A percentile compares a stretch with the other conserved stretches of the same genome.
Evolutionary conservation across 371 early-diverging fungal species (phyloP).

Genomic region (Caulochytrium protostelioides): DNA sequence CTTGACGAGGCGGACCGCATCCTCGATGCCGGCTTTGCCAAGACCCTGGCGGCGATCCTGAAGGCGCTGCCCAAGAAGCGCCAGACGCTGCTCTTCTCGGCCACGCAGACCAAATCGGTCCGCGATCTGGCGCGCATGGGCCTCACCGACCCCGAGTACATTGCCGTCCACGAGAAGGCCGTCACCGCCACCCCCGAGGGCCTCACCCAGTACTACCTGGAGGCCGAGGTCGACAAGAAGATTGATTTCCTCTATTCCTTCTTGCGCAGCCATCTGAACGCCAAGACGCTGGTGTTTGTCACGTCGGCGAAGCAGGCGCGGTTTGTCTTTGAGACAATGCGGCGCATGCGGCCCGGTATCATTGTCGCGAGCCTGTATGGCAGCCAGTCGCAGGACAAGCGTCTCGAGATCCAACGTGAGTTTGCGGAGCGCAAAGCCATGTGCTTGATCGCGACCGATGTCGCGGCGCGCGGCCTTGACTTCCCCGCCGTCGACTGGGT

Average conservation of each 20-base stretch:
- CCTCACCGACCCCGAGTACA: slow-evolving; percentile 73
- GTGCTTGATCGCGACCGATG: slow-evolving; percentile 81
- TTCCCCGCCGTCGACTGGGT: slow-evolving; percentile 97
- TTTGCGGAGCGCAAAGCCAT: slow-evolving; percentile 51
- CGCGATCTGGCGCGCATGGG: slow-evolving; percentile 76
- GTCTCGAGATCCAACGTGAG: slow-evolving; percentile 70
- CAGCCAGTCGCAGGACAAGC: slow-evolving; percentile 79
- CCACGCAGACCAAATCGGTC: slow-evolving; percentile 89
- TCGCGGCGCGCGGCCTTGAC: slow-evolving; percentile 94
- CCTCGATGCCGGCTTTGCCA: slow-evolving; percentile 85
- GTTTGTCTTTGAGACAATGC: slow-evolving; percentile 79
- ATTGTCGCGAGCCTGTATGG: slow-evolving; percentile 80
- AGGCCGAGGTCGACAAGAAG: slow-evolving; percentile 56
- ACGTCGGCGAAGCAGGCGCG: slow-evolving; percentile 81
- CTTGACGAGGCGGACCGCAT: slow-evolving; percentile 96
- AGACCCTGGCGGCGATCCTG: slow-evolving; percentile 80
- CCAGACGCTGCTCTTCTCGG: slow-evolving; percentile 86
- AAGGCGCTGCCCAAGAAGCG: slow-evolving; percentile 65
- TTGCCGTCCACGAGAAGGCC: slow-evolving; percentile 73
- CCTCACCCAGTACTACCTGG: slow-evolving; percentile 64
- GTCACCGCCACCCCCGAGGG: slow-evolving; percentile 57
- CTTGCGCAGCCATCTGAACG: slow-evolving; percentile 64
- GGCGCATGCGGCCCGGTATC: slow-evolving; percentile 81
- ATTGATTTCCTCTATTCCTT: slow-evolving; percentile 83
- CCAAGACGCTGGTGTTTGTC: slow-evolving; percentile 63